Base-by-base conservation (phyloP, 768 basidiomycete genomes). In the Imleria badia region DNA sequence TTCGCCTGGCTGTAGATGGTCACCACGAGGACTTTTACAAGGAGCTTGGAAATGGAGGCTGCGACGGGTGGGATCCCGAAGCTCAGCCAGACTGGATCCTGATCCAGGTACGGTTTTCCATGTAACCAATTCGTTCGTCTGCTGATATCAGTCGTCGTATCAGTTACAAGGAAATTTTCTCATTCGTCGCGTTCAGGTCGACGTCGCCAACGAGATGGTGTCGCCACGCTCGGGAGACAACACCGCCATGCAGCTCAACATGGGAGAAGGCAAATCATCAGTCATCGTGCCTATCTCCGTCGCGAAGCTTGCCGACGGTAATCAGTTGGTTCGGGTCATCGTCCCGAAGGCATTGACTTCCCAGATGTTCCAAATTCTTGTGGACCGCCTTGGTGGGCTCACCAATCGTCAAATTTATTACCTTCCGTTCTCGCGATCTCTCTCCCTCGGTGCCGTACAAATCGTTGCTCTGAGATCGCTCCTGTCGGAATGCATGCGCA, bases 261-360 rank as follows among this genome's bases (percentile, higher is more conserved):
- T 83, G 81, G 81, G 81, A 8, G 81, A 81, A 52, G 81, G 82
- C 1, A 82, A 82, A 56, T 70, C 70, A 3, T 75, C 73, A 0
- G 73, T 74, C 2, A 75, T 83, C 17, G 71, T 81, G 3, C 81
- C 81, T 3, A 66, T 82, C 14, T 65, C 73, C 3, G 65, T 73
- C 0, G 61, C 72, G 0, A 56, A 65, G 1, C 67, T 82, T n/a
- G 77, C 81, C 0, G 64, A 81, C 57, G 74, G 76, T 1, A 11
- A 69, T 3, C 72, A 65, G 20, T 63, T 83, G 1, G 74, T 73
- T 19, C 74, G 82, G 15, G 72, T 82, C n/a, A 63, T 82, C 3
- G 74, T 77, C 19, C 68, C 79, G 17, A 81, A 81, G 52, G 65
- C 78, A 0, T 68, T 81, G 9, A 63, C 68, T 0, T 60, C 52